A percentile compares a stretch with the other conserved stretches of the same genome.
Evolutionary conservation across 306 rosid species (phyloP).

Genomic region (Purshia tridentata): DNA sequence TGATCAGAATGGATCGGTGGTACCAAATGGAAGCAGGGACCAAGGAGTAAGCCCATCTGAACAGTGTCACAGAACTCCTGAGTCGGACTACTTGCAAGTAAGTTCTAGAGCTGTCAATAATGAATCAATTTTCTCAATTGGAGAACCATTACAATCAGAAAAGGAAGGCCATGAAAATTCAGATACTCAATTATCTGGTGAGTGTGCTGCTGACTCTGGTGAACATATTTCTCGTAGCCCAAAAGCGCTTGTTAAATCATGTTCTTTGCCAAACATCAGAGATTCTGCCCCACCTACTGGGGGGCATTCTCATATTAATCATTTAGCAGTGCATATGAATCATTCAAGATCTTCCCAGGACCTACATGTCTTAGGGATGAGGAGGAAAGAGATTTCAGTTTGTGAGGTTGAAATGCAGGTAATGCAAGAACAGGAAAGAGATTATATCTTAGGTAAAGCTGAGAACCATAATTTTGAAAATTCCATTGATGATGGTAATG

Average conservation of each 20-base stretch:
- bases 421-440: conserved; percentile 40
- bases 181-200: conserved; percentile 46
- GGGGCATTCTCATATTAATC: conserved; percentile 25
- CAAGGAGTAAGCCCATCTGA: conserved; percentile 35
- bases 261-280: conserved; percentile 54
- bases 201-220: conserved; percentile 37
- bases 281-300: conserved; percentile 36
- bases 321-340: conserved; percentile 14
- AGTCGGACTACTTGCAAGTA: conserved; percentile 28
- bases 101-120: conserved; percentile 34
- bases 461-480: conserved; percentile 40
- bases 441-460: conserved; percentile 29
- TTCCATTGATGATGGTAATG: conserved; percentile 53
- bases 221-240: conserved; percentile 30
- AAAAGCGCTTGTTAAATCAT: conserved; percentile 47
- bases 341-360: conserved; percentile 68
- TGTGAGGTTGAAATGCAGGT: conserved; percentile 42
- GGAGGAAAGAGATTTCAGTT: conserved; percentile 34
- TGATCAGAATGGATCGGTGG: conserved; percentile 27
- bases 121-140: conserved; percentile 51
- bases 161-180: conserved; percentile 50
- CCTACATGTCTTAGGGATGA: conserved; percentile 45
- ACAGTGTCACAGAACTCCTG: conserved; percentile 24
- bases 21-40: conserved; percentile 32
- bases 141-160: conserved; percentile 44